phyloP scores from a whole-genome alignment of 495 filamentous ascomycete genomes.

The Podospora didyma region DNA sequence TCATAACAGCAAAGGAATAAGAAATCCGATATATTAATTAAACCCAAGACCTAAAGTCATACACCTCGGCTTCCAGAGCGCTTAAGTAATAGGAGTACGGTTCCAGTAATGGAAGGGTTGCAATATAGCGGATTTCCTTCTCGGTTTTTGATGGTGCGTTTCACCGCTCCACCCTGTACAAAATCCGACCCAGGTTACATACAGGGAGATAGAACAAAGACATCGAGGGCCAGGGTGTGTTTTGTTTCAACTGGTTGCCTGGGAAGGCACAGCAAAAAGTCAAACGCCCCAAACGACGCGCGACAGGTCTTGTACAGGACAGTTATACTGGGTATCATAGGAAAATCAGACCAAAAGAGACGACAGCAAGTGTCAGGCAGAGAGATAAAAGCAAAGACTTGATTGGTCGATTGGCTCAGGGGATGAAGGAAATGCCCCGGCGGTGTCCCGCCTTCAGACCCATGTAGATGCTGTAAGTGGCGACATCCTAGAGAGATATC shows the following conservation, averaged over 20 bases:
- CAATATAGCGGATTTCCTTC: too few species aligned
- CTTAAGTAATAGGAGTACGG: too few species aligned
- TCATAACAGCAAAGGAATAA: too few species aligned
- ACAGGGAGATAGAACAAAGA: neutral
- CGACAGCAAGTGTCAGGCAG: neutral
- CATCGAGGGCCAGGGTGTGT: neutral
- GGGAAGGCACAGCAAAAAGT: neutral
- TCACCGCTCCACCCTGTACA: too few species aligned
- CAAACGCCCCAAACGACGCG: neutral
- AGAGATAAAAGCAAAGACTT: neutral
- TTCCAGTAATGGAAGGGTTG: too few species aligned
- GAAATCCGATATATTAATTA: too few species aligned
- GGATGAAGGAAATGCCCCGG: conserved; percentile 21
- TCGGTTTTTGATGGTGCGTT: too few species aligned
- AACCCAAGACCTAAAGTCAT: too few species aligned
- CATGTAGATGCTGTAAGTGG: conserved; percentile 29
- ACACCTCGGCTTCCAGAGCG: too few species aligned
- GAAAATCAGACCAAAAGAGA: conserved; percentile 2
- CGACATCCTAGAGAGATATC: conserved; percentile 22
- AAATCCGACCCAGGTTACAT: too few species aligned
- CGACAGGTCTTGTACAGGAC: neutral
- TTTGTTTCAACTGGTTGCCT: neutral
- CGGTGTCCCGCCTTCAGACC: conserved; percentile 25
- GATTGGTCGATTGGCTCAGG: neutral
- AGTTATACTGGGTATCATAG: conserved; percentile 20